These are phyloP conservation scores for Amanita subjunquillea DNA, from an alignment of 768 basidiomycete genomes.

Conservation along the genomic window DNA sequence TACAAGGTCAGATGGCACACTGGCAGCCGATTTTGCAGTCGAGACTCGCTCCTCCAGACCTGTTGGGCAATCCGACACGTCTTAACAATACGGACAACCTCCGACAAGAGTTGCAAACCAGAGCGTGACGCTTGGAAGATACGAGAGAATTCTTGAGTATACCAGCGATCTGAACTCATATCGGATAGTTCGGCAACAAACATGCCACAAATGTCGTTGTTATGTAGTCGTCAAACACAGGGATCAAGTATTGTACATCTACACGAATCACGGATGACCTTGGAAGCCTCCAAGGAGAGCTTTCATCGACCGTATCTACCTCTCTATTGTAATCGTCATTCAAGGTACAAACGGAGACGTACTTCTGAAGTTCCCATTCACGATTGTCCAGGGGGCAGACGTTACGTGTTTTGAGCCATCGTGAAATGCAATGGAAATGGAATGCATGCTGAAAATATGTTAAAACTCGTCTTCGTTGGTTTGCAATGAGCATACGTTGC, in stretches of 20 bases:
- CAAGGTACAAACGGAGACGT: slow-evolving; percentile 21
- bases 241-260: background rate
- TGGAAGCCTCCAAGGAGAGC: background rate
- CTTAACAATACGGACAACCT: slow-evolving; percentile 1
- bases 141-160: slow-evolving; percentile 39
- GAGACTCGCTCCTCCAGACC: slow-evolving; percentile 41
- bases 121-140: slow-evolving; percentile 39
- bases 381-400: slow-evolving; percentile 93
- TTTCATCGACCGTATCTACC: slow-evolving; percentile 32
- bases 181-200: background rate
- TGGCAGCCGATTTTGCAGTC: slow-evolving; percentile 19
- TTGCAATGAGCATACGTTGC: slow-evolving; percentile 57
- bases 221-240: background rate
- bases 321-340: background rate
- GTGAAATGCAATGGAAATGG: slow-evolving; percentile 15
- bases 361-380: slow-evolving; percentile 97
- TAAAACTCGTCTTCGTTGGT: background rate
- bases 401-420: slow-evolving; percentile 97
- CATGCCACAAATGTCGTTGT: background rate
- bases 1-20: slow-evolving; percentile 21
- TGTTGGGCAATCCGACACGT: slow-evolving; percentile 15
- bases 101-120: slow-evolving; percentile 26
- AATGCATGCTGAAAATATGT: slow-evolving; percentile 6
- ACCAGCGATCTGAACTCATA: slow-evolving; percentile 28
- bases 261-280: background rate